Percentiles rank a stretch among this genome's conserved stretches.
Conservation (phyloP, 2,329 filamentous ascomycete species). For the Biscogniauxia marginata region DNA sequence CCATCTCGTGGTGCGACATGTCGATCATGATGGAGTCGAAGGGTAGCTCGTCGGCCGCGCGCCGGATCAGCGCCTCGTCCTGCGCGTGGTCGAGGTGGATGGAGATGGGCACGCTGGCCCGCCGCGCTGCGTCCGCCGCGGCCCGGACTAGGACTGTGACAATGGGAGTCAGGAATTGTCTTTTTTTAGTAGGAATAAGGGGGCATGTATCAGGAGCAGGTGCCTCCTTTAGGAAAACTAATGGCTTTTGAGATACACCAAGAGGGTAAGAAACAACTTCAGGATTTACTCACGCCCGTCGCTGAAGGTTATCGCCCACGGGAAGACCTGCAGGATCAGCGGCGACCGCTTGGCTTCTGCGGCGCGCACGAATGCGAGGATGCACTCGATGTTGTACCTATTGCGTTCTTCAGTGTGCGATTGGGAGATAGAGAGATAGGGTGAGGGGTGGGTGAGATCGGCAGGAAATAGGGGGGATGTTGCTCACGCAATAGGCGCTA, state of each 20-base stretch:
- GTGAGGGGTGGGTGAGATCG: background rate
- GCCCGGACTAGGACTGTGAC: constrained; percentile 53
- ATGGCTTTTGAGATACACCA: no score
- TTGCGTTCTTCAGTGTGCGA: background rate
- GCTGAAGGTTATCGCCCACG: constrained; percentile 55
- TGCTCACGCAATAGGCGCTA: constrained; percentile 47
- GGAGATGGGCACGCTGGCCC: constrained; percentile 43
- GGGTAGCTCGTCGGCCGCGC: constrained; percentile 42
- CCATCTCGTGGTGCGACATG: constrained; percentile 71
- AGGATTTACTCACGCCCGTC: no score
- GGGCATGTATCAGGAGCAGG: no score
- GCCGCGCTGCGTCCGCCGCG: constrained; percentile 51
- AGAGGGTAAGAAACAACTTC: no score
- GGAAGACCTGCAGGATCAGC: constrained; percentile 67
- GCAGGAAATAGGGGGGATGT: background rate
- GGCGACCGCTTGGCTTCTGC: constrained; percentile 58
- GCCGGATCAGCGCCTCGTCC: constrained; percentile 13
- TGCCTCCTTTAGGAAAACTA: no score
- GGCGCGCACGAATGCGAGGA: constrained; percentile 44
- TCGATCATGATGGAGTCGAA: constrained; percentile 77
- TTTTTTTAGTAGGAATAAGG: no score
- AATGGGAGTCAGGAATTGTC: no score
- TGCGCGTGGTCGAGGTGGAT: constrained; percentile 59
- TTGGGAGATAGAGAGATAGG: background rate
- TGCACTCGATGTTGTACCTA: constrained; percentile 67